These are phyloP conservation scores for Scleroderma bovista DNA, from an alignment of 768 basidiomycete genomes.

Conservation along the genomic window DNA sequence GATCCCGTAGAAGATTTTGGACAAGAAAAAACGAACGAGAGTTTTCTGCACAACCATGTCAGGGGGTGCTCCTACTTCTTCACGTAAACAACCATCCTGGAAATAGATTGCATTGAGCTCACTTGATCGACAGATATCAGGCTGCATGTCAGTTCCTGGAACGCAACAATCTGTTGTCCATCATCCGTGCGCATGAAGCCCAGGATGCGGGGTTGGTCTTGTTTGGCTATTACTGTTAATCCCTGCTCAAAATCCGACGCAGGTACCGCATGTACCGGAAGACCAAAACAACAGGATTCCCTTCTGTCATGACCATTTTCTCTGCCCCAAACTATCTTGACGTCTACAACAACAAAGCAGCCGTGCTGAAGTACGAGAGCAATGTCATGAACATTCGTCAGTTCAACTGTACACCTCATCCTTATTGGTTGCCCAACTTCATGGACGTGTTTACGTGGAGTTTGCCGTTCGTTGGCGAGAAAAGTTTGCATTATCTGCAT, in stretches of 20 bases:
- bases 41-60: conserved; percentile 93
- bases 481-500: conserved; percentile 52
- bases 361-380: conserved; percentile 97
- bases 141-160: conserved; percentile 97
- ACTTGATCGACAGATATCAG: conserved; percentile 61
- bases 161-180: conserved; percentile 91
- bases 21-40: conserved; percentile 84
- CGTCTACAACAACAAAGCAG: conserved; percentile 98
- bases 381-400: conserved; percentile 99
- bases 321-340: conserved; percentile 98
- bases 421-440: conserved; percentile 98
- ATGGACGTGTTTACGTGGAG: conserved; percentile 99
- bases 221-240: background rate
- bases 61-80: conserved; percentile 97
- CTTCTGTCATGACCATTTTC: conserved; percentile 99
- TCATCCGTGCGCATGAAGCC: conserved; percentile 97
- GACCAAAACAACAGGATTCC: conserved; percentile 96
- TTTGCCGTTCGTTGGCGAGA: conserved; percentile 96
- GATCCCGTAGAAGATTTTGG: conserved; percentile 98
- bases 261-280: conserved; percentile 99
- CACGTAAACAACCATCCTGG: conserved; percentile 43
- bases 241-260: conserved; percentile 1
- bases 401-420: conserved; percentile 94
- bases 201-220: conserved; percentile 88
- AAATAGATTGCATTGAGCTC: background rate